Evolutionary conservation across 78 protist genomes (phyloP), one percentile per base, ranked within the genome.

Genomic region (Dictyostelium intermedium): DNA sequence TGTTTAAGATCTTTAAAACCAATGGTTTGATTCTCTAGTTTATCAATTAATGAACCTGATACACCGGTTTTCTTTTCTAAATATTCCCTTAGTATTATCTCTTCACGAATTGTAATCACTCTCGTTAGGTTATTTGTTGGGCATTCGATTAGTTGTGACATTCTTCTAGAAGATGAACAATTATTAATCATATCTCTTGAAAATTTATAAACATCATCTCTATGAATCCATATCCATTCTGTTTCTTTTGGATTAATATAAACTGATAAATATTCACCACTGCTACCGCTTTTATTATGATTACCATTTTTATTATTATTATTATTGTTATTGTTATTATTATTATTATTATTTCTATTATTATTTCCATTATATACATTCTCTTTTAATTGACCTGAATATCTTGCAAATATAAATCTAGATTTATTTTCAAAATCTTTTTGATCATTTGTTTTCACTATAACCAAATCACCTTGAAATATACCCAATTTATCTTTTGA

Each of bases 171-270:
- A 50, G 30, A 34, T 6, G 60, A 39, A 16, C 32, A 23, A 60
- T 70, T 85, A 18, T 70, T 23, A 13, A 45, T 53, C 39, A 85
- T 27, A 70, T 70, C 66, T 14, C 39, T 85, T 30, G 91, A 61
- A 50, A 85, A 73, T 53, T 85, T 85, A 53, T 43, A 73, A 45
- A 85, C 39, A 73, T 85, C 83, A 35, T 85, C 91, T 73, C 83
- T 70, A 9, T 34, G 23, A 20, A 85, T n/a, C 91, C 91, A 85
- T 30, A 85, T 34, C 91, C 91, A 85, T 10, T 85, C 83, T 18
- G 82, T 63, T 73, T 85, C 91, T 82, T 73, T 35, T 73, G 91
- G 10, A 85, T 85, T 85, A 5, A 66, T 73, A 85, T 73, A 85
- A 41, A 72, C 61, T 20, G 83, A 73, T 18, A 85, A 63, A 73